Base-by-base conservation (phyloP, 257 asterid species). In the Thymus mandschuricus region DNA sequence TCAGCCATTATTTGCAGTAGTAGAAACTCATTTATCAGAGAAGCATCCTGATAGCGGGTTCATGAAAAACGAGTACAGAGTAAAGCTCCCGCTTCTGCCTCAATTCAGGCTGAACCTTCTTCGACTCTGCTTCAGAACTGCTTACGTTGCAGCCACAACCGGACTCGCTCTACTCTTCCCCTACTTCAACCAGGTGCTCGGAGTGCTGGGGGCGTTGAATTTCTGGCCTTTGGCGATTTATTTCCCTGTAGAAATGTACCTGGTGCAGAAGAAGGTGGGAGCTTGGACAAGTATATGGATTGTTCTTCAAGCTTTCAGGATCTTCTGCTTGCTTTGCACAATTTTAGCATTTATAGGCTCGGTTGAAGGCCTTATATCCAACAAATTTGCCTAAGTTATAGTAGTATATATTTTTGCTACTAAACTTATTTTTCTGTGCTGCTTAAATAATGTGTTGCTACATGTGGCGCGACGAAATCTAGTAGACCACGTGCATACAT, bases 151-250 rank as follows among this genome's bases (percentile, higher is more conserved):
- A 38, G 79, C 92, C 8, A 81, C 90, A 3, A 87, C 91, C 1
- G 81, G 68, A 28, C 57, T 90, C 27, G 82, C 91, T 9, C 27
- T 88, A 46, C 44, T 82, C 1, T 86, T 86, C 68, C 96, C 95
- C 33, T 90, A 80, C 79, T 90, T 86, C 83, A 90, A 90, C 49
- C 80, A 84, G 70, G 95, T 88, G 2, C 60, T 90, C 38, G 96
- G 92, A 69, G 69, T 90, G 50, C 58, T 86, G 0, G 95, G 96
- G 55, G 95, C 92, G 10, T 60, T 88, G 66, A 83, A 73, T 38
- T 86, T 88, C 69, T 90, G 92, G 95, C 90, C 96, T 1, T 35
- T 88, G 82, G 83, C 82, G 8, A 79, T 90, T 33, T 88, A 86
- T 71, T 90, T 90, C 69, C 96, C 96, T 0, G 84, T 86, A 2